A percentile compares a stretch with the other conserved stretches of the same genome.
These are phyloP conservation scores for Penicillium canariense DNA, from an alignment of 495 filamentous ascomycete species.

Conservation along the genomic window DNA sequence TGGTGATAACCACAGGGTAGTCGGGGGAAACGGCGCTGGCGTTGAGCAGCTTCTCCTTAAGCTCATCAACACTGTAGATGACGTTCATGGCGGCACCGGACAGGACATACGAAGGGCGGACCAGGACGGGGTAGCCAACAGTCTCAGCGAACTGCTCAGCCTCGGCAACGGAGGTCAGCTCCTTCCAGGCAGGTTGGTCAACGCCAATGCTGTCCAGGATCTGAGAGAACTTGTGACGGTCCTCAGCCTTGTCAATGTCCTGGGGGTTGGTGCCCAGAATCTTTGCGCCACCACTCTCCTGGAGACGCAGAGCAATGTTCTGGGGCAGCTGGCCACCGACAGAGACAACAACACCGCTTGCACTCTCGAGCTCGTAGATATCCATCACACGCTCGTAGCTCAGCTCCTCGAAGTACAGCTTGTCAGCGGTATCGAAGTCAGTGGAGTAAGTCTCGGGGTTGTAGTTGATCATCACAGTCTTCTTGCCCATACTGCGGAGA, in stretches of 20 bases:
- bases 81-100: conserved; percentile 98
- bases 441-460: conserved; percentile 89
- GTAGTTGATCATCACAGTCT: conserved; percentile 98
- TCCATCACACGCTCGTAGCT: conserved; percentile 98
- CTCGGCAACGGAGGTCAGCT: conserved; percentile 85
- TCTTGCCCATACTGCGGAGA: conserved; percentile 84
- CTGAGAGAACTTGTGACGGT: conserved; percentile 95
- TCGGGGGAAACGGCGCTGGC: conserved; percentile 90
- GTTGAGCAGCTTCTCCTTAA: conserved; percentile 84
- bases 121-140: conserved; percentile 89
- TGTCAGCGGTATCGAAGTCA: conserved; percentile 93
- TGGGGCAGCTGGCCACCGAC: conserved; percentile 96
- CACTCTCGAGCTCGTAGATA: conserved; percentile 91
- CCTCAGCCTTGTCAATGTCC: conserved; percentile 96
- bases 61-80: conserved; percentile 81
- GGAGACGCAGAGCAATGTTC: conserved; percentile 94
- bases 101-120: conserved; percentile 92
- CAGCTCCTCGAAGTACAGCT: conserved; percentile 94
- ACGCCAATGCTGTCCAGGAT: conserved; percentile 95
- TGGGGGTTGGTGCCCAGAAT: conserved; percentile 87
- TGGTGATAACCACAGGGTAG: conserved; percentile 96
- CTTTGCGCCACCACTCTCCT: conserved; percentile 83
- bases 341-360: conserved; percentile 87
- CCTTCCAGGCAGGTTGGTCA: conserved; percentile 97
- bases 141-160: conserved; percentile 79